Evolutionary conservation across 2,329 filamentous ascomycete species (phyloP).

Genomic region (Truncatella angustata): DNA sequence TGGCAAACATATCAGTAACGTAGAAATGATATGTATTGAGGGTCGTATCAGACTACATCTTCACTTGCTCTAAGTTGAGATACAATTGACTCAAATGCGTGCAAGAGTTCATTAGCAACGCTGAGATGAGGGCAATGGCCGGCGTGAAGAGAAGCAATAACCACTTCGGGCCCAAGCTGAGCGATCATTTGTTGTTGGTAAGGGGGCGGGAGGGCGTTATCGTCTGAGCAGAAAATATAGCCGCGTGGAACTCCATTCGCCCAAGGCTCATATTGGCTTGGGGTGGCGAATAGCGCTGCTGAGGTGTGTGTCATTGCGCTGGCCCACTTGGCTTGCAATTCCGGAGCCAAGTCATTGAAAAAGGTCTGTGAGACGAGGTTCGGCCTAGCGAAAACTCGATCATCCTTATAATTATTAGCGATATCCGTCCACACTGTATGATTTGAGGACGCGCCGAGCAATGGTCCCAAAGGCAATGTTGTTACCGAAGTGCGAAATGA

Average conservation of each 20-base stretch:
- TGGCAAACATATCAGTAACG: no score
- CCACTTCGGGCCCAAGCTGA: constrained; percentile 8
- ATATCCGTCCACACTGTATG: no score
- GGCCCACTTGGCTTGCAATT: constrained; percentile 11
- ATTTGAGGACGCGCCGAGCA: no score
- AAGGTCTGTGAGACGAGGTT: constrained; percentile 10
- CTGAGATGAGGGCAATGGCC: constrained; percentile 16
- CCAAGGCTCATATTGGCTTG: constrained; percentile 16
- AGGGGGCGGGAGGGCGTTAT: constrained; percentile 13
- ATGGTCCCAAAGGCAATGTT: no score
- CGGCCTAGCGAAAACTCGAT: constrained; percentile 12
- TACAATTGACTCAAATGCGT: no score
- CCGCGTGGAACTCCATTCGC: constrained; percentile 11
- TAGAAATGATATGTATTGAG: no score
- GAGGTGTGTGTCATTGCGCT: constrained; percentile 15
- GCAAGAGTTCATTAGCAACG: constrained; percentile 10
- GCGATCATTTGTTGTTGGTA: constrained; percentile 17
- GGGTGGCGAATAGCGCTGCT: constrained; percentile 11
- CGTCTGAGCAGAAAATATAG: constrained; percentile 14
- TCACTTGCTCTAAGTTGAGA: no score
- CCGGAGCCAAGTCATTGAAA: constrained; percentile 12
- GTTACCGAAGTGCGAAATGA: no score
- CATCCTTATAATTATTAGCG: no score
- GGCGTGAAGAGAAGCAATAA: constrained; percentile 12
- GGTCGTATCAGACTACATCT: no score